Base-by-base conservation (phyloP, 1,284 basidiomycete genomes). In the Mrakiaceae sp. region DNA sequence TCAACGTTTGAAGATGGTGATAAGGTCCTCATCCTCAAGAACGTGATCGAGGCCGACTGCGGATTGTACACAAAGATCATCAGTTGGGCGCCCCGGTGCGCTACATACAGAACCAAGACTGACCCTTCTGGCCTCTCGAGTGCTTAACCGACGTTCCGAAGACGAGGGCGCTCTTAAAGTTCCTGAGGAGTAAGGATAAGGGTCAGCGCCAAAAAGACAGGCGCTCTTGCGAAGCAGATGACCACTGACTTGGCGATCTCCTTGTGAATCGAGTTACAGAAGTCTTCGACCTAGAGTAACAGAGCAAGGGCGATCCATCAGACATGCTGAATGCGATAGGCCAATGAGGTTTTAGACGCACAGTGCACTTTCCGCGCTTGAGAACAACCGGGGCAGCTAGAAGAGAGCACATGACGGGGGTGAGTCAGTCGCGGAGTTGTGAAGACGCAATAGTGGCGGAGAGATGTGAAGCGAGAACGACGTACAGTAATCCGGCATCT, bases 161-260 rank as follows among this genome's bases (percentile, higher is more conserved):
- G 49, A 49, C 12, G 46, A 66, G 51, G 6, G 65, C 65, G n/a
- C 61, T 66, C 58, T 72, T 73, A 74, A 78, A 78, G 60, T 77
- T 74, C 67, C 74, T 74, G 55, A 72, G 69, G 64, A 78, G 12
- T n/a, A 63, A 58, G 42, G 42, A n/a, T 10, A 53, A 48, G 53
- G 3, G 54, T 54, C 16, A 43, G 47, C 16, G 48, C 3, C 9
- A 0, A 11, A 3, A 54, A 5, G n/a, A 48, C 7, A 10, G 42
- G 10, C 50, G 47, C 9, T 11, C 5, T 14, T 50, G 8, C 48
- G 47, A 64, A 46, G 11, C 64, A 48, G 61, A 92, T 80, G 91
- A 92, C 84, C 92, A 85, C 74, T 27, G 94, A 89, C 76, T 92
- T 92, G 44, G 87, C 86, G 61, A 94, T 93, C 75, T 93, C 91